phyloP scores from a whole-genome alignment of 345 rosid species.

The Eucalyptus melliodora region DNA sequence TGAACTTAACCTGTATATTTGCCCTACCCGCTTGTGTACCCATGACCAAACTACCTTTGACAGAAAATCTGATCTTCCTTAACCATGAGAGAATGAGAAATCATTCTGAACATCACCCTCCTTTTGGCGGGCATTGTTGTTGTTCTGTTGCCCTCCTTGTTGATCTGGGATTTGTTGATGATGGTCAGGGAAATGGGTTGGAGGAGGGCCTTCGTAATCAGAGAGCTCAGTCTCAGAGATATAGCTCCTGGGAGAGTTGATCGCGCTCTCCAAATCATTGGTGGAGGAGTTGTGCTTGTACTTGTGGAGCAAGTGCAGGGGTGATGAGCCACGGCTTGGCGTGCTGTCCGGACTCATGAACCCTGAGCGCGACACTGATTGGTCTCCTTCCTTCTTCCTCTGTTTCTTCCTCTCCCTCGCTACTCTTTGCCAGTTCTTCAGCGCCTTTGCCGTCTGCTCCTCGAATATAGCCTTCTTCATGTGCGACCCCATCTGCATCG shows the following conservation, averaged over 20 bases:
- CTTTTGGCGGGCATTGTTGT: not conserved
- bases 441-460: constrained; percentile 26
- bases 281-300: constrained; percentile 1
- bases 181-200: not conserved
- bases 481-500: constrained; percentile 34
- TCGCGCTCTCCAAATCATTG: constrained; percentile 10
- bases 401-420: constrained; percentile 25
- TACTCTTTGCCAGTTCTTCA: constrained; percentile 25
- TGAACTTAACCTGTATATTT: not conserved
- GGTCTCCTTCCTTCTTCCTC: not conserved
- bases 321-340: constrained; percentile 18
- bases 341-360: constrained; percentile 13
- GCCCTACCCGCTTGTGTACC: not conserved
- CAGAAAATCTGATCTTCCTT: not conserved
- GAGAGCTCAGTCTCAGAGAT: constrained; percentile 18
- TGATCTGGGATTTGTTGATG: not conserved
- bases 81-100: constrained; percentile 2
- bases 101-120: not conserved
- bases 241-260: constrained; percentile 5
- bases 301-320: constrained; percentile 21
- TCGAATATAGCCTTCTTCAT: constrained; percentile 41
- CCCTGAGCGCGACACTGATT: not conserved
- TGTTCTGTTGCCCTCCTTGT: not conserved
- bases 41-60: not conserved
- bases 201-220: not conserved